These are phyloP conservation scores for Entomortierella lignicola DNA, from an alignment of 192 early-diverging fungal genomes.

Conservation along the genomic window DNA sequence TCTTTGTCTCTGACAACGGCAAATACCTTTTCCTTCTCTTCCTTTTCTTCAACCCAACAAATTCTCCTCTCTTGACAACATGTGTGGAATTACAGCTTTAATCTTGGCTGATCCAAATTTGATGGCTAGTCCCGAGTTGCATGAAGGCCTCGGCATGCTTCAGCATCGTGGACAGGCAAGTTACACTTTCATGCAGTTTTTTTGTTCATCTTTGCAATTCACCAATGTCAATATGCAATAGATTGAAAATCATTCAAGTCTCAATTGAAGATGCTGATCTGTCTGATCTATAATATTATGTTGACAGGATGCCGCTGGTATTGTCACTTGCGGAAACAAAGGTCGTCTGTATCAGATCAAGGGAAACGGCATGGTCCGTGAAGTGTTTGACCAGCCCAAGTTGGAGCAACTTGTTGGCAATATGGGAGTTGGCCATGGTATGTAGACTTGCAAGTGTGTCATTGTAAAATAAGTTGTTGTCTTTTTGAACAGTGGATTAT, in stretches of 20 bases:
- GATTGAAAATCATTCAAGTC: too few relatives aligned
- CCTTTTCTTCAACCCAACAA: not conserved
- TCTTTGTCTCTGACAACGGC: not conserved
- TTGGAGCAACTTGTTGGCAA: slow-evolving; percentile 82
- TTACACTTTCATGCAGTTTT: not conserved
- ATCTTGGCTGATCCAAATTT: slow-evolving; percentile 82
- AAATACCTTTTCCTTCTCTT: not conserved
- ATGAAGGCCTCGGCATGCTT: slow-evolving; percentile 93
- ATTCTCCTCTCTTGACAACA: slow-evolving; percentile 38
- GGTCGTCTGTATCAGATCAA: slow-evolving; percentile 99
- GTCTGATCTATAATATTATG: not conserved
- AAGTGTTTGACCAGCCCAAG: slow-evolving; percentile 90
- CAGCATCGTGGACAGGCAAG: slow-evolving; percentile 99
- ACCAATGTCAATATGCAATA: too few relatives aligned
- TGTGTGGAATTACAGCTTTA: slow-evolving; percentile 92
- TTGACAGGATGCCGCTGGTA: slow-evolving; percentile 96
- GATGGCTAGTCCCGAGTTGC: slow-evolving; percentile 86
- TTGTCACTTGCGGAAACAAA: slow-evolving; percentile 96
- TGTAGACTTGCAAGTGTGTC: slow-evolving; percentile 14
- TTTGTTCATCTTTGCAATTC: too few relatives aligned
- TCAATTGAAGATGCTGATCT: too few relatives aligned
- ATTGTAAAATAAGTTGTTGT: not conserved
- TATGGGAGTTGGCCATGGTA: slow-evolving; percentile 98
- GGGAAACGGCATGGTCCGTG: slow-evolving; percentile 98
- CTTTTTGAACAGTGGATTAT: not conserved